Conservation (phyloP, 352 stramenopile species). For the Aphanomyces invadans region DNA sequence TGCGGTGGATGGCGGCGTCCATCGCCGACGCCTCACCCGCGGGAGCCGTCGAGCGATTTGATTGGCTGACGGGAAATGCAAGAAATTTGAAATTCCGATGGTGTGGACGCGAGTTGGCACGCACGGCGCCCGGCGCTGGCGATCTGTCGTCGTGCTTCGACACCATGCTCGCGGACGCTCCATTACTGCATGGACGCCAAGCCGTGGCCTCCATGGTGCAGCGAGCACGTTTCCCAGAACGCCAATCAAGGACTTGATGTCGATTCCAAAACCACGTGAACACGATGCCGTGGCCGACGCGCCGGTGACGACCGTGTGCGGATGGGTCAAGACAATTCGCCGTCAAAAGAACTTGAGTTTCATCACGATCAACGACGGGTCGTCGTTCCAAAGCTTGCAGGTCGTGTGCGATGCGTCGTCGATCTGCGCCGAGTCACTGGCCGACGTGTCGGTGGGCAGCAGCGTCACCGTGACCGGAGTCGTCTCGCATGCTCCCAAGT, state of each 20-base stretch:
- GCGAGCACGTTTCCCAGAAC: background rate
- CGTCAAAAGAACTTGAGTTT: conserved; percentile 97
- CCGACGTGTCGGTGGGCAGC: conserved; percentile 87
- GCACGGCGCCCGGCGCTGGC: background rate
- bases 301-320: conserved; percentile 33
- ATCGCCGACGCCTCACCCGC: no score
- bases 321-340: conserved; percentile 94
- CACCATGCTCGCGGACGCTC: background rate
- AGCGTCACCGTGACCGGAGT: conserved; percentile 87
- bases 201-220: background rate
- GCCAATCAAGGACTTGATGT: conserved; percentile 16
- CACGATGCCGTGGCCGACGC: background rate
- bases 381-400: conserved; percentile 88
- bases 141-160: background rate
- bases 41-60: background rate
- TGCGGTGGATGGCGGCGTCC: no score
- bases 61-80: background rate
- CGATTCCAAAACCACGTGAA: background rate
- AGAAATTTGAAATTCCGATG: background rate
- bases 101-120: background rate
- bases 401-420: conserved; percentile 39
- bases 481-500: conserved; percentile 86
- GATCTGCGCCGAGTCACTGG: conserved; percentile 44
- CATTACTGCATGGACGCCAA: no score
- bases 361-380: conserved; percentile 95